Evolutionary conservation across 2,329 filamentous ascomycete species (phyloP).

Genomic region (Xenoacremonium recifei): DNA sequence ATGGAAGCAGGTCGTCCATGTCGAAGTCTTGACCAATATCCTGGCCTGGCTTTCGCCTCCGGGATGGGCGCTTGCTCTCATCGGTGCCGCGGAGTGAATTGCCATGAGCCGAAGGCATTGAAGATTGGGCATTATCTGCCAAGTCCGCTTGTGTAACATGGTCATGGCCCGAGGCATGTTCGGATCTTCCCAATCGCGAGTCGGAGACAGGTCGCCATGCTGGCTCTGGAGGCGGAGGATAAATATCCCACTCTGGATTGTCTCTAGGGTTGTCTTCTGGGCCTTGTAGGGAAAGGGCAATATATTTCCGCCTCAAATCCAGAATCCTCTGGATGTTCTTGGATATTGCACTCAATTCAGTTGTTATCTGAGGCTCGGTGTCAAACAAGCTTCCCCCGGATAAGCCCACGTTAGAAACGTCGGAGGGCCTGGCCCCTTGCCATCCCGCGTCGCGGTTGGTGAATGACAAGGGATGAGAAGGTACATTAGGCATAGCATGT

Average conservation of each 20-base stretch:
- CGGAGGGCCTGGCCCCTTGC: conserved; percentile 12
- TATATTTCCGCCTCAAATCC: conserved; percentile 85
- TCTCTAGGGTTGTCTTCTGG: conserved; percentile 86
- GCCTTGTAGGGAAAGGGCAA: conserved; percentile 78
- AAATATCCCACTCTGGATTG: conserved; percentile 78
- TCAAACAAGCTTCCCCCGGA: conserved; percentile 56
- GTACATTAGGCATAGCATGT: conserved; percentile 7
- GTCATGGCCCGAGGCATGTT: conserved; percentile 19
- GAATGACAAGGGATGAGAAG: conserved; percentile 8
- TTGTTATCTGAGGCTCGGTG: conserved; percentile 75
- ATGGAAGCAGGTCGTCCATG: conserved; percentile 71
- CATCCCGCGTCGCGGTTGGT: conserved; percentile 7
- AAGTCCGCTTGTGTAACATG: conserved; percentile 11
- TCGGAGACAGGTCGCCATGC: conserved; percentile 60
- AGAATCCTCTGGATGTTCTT: conserved; percentile 88
- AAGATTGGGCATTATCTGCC: conserved; percentile 6
- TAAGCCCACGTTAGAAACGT: conserved; percentile 20
- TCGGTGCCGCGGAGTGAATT: conserved; percentile 20
- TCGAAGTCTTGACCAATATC: conserved; percentile 93
- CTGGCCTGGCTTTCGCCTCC: conserved; percentile 78
- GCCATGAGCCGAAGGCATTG: conserved; percentile 4
- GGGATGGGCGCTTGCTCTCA: conserved; percentile 46
- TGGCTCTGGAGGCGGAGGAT: conserved; percentile 87
- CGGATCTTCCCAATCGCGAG: conserved; percentile 9
- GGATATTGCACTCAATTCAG: conserved; percentile 83